These are phyloP conservation scores for Iris pallida DNA, from an alignment of 116 monocot genomes.

Conservation along the genomic window DNA sequence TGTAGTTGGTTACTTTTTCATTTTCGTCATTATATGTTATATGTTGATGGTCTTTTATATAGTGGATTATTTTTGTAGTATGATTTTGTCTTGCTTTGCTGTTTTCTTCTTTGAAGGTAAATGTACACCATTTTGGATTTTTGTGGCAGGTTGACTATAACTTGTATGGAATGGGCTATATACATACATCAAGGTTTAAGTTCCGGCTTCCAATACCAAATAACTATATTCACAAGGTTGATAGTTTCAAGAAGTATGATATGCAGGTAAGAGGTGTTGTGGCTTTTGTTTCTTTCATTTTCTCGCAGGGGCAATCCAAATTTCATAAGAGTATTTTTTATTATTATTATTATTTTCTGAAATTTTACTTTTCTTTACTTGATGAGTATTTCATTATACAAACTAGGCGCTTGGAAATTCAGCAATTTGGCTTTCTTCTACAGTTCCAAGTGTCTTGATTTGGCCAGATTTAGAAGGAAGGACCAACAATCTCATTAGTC, in stretches of 20 bases:
- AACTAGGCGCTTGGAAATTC: slow-evolving; percentile 44
- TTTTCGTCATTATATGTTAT: neutral
- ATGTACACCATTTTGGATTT: neutral
- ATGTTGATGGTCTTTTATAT: neutral
- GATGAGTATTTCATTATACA: slow-evolving; percentile 3
- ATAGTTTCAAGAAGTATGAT: slow-evolving; percentile 11
- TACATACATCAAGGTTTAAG: slow-evolving; percentile 65
- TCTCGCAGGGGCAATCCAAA: neutral
- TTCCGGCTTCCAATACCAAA: slow-evolving; percentile 70
- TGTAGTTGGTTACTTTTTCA: too few relatives aligned
- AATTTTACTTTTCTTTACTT: neutral
- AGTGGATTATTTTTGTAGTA: neutral
- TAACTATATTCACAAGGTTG: slow-evolving; percentile 19
- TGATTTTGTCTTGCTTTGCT: neutral
- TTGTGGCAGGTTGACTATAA: slow-evolving; percentile 74
- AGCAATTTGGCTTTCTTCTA: slow-evolving; percentile 62
- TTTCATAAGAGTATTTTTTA: neutral
- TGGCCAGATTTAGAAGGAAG: slow-evolving; percentile 32
- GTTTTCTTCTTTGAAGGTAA: neutral
- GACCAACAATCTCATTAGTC: slow-evolving; percentile 16
- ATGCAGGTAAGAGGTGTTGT: slow-evolving; percentile 17
- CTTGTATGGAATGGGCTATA: slow-evolving; percentile 87
- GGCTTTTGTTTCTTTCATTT: slow-evolving; percentile 7
- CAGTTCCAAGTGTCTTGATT: slow-evolving; percentile 41
- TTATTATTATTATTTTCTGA: too few relatives aligned